These are phyloP conservation scores for Lippia alba DNA, from an alignment of 305 asterid genomes.

Conservation along the genomic window DNA sequence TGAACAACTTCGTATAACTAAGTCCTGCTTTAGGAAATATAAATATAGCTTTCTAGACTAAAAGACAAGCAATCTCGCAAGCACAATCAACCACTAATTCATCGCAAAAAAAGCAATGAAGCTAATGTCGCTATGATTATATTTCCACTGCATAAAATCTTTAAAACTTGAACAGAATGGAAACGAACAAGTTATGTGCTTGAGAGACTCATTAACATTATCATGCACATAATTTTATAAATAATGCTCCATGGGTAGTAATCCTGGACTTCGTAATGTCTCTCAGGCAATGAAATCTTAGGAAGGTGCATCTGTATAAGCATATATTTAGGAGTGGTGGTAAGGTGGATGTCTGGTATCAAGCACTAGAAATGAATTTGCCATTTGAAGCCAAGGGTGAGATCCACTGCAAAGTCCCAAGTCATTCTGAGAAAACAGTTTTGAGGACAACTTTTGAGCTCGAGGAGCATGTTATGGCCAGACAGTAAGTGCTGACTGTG, in stretches of 20 bases:
- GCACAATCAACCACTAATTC: constrained; percentile 1
- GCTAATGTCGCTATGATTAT: background rate
- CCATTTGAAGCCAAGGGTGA: no score
- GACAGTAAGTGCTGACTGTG: no score
- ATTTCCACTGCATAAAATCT: background rate
- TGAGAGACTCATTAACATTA: background rate
- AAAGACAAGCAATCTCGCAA: background rate
- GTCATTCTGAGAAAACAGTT: no score
- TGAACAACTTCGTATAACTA: background rate
- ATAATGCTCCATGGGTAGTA: background rate
- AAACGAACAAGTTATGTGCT: background rate
- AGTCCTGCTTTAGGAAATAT: constrained; percentile 1
- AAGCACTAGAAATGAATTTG: no score
- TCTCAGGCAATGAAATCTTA: background rate
- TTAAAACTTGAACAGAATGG: background rate
- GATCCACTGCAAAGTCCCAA: no score
- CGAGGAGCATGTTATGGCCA: no score
- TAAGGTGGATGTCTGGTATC: no score
- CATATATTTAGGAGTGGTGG: no score
- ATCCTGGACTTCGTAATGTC: background rate
- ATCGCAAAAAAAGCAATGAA: background rate
- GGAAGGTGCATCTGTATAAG: background rate
- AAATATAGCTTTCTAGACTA: constrained; percentile 2
- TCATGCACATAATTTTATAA: background rate
- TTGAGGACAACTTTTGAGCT: no score